phyloP scores from a whole-genome alignment of 768 basidiomycete species.

The Tricholoma hemisulphureum region DNA sequence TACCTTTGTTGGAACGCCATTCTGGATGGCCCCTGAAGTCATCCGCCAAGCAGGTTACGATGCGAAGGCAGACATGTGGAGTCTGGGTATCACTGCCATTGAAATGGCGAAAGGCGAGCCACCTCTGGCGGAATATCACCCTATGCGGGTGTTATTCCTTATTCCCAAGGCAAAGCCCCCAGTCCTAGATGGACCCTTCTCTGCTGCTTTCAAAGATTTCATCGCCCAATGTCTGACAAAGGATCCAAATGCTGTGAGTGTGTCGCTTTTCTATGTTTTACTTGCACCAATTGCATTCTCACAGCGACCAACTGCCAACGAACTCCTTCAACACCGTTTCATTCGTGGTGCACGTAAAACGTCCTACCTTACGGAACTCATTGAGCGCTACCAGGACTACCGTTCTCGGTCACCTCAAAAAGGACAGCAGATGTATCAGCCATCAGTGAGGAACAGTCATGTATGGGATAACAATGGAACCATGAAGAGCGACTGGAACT shows the following conservation, averaged over 20 bases:
- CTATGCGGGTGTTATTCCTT: constrained; percentile 96
- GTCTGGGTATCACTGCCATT: constrained; percentile 95
- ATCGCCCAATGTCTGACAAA: constrained; percentile 88
- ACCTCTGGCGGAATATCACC: constrained; percentile 94
- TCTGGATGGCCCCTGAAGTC: constrained; percentile 99
- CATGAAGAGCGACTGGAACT: constrained; percentile 92
- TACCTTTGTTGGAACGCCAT: constrained; percentile 96
- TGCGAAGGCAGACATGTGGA: constrained; percentile 96
- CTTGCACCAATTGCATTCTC: constrained; percentile 14
- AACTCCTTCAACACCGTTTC: constrained; percentile 92
- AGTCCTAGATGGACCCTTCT: constrained; percentile 82
- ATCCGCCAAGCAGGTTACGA: constrained; percentile 97
- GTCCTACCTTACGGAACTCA: constrained; percentile 79
- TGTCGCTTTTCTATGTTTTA: not conserved
- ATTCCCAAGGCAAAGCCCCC: constrained; percentile 98
- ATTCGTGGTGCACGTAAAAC: constrained; percentile 83
- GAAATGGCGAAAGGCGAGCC: constrained; percentile 99
- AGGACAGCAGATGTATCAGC: constrained; percentile 51
- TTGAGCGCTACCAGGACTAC: constrained; percentile 83
- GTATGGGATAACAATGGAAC: constrained; percentile 75
- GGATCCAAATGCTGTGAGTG: constrained; percentile 73
- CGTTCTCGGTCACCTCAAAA: constrained; percentile 60
- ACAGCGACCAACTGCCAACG: constrained; percentile 87
- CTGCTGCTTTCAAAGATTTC: constrained; percentile 89
- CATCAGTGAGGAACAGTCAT: constrained; percentile 54